Conservation (phyloP, 1,139 yeast genomes). For the Yamadazyma atmosphaerica region DNA sequence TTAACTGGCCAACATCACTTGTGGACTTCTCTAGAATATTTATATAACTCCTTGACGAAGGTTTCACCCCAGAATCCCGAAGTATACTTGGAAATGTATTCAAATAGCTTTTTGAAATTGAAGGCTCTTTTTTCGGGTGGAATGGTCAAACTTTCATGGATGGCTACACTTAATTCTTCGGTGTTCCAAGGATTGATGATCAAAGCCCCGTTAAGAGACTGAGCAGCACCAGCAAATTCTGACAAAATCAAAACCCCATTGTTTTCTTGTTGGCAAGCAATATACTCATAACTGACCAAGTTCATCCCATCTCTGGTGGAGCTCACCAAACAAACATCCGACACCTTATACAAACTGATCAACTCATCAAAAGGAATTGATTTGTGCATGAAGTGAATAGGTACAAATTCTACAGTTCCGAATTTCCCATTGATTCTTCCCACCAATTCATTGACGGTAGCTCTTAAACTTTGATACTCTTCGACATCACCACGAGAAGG, state of each 20-base stretch:
- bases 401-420: constrained; percentile 97
- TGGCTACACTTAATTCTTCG: constrained; percentile 86
- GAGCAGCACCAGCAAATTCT: constrained; percentile 99
- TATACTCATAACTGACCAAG: constrained; percentile 91
- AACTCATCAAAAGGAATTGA: constrained; percentile 89
- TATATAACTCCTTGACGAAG: constrained; percentile 82
- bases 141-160: constrained; percentile 82
- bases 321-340: constrained; percentile 90
- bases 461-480: constrained; percentile 91
- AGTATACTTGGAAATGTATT: constrained; percentile 88
- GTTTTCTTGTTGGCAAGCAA: constrained; percentile 88
- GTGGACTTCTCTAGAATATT: constrained; percentile 23
- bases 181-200: constrained; percentile 98
- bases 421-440: constrained; percentile 96
- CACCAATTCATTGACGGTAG: constrained; percentile 92
- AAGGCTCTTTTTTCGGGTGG: constrained; percentile 75
- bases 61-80: constrained; percentile 97
- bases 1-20: not conserved
- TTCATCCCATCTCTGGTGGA: constrained; percentile 99
- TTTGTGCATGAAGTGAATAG: constrained; percentile 94
- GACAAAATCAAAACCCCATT: constrained; percentile 85
- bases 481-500: constrained; percentile 98
- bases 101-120: constrained; percentile 80
- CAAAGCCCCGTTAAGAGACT: constrained; percentile 87
- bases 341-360: constrained; percentile 77